A percentile compares a stretch with the other conserved stretches of the same genome.
Conservation (phyloP, 768 basidiomycete genomes). For the Mycena leptocephala region DNA sequence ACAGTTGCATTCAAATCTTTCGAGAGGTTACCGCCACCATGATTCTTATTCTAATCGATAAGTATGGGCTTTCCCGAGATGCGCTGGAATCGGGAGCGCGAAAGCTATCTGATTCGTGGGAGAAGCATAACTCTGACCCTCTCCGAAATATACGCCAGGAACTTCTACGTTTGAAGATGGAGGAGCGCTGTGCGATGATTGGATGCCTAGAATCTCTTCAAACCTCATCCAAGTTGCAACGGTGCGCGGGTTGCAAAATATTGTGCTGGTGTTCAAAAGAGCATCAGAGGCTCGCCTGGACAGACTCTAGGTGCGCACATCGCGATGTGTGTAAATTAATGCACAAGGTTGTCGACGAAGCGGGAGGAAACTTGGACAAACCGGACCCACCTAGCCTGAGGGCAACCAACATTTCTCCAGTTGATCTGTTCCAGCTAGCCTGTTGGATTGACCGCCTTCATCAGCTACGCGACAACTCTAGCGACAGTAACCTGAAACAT, state of each 20-base stretch:
- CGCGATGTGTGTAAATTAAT: neutral
- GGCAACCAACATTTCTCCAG: neutral
- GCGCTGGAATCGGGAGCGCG: neutral
- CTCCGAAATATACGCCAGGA: neutral
- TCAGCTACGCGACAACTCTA: neutral
- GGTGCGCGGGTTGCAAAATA: neutral
- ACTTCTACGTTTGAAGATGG: neutral
- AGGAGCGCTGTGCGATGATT: neutral
- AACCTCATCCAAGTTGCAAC: neutral
- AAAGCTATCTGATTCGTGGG: neutral
- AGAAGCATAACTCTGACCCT: neutral
- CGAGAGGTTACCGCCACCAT: neutral
- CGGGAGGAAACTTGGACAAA: neutral
- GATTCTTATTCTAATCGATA: neutral
- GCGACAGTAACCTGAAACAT: too few relatives aligned
- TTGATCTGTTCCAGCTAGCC: neutral
- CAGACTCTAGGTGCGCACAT: neutral
- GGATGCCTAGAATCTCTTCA: neutral
- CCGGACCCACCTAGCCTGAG: neutral
- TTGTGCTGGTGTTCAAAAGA: slow-evolving; percentile 13
- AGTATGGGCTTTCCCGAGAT: neutral
- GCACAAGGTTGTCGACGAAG: neutral
- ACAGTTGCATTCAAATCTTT: neutral
- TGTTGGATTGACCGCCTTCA: neutral
- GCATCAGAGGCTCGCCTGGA: neutral